Evolutionary conservation across 2,329 filamentous ascomycete species (phyloP), one percentile per base, ranked within the genome.

Genomic region (Chaetomiaceae sp.): DNA sequence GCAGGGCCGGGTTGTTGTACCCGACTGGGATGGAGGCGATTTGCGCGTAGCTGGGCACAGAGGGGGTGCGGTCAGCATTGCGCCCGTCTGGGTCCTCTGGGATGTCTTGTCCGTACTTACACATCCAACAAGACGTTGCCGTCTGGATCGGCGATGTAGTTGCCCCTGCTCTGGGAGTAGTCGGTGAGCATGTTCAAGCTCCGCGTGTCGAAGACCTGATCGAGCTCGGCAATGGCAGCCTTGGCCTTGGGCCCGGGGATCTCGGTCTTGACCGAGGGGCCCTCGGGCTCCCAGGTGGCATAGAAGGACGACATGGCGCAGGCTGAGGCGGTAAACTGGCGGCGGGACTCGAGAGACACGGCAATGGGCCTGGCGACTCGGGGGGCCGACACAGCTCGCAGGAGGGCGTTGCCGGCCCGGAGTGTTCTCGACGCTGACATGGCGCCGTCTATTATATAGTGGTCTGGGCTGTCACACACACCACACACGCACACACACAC

Each of bases 21-120:
- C 90, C 90, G 41, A 96, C 78, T 3, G 90, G 88, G 63, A 96
- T 96, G 37, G 89, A 95, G 58, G 90, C 90, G 66, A 96, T 96
- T 73, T 96, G 90, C 47, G 90, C 88, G 67, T 92, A 92, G 54
- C 85, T 87, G 60, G 53, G 14, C n/a, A n/a, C n/a, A n/a, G n/a
- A n/a, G n/a, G n/a, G n/a, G n/a, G n/a, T 25, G 23, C 21, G 14
- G 27, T 48, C 14, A 37, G 16, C n/a, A n/a, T n/a, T n/a, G n/a
- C n/a, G n/a, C n/a, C n/a, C n/a, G n/a, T n/a, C n/a, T n/a, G 18
- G 14, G n/a, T 14, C 5, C 16, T 6, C 14, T n/a, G 11, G 32
- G 32, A 4, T 3, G 3, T 40, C 8, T 23, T 10, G 18, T 20
- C 37, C 4, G 11, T 10, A 69, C 79, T 72, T 73, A 86, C 73